A percentile compares a stretch with the other conserved stretches of the same genome.
These are phyloP conservation scores for Ambrosiella cleistominuta DNA, from an alignment of 2,329 filamentous ascomycete genomes.

Conservation along the genomic window DNA sequence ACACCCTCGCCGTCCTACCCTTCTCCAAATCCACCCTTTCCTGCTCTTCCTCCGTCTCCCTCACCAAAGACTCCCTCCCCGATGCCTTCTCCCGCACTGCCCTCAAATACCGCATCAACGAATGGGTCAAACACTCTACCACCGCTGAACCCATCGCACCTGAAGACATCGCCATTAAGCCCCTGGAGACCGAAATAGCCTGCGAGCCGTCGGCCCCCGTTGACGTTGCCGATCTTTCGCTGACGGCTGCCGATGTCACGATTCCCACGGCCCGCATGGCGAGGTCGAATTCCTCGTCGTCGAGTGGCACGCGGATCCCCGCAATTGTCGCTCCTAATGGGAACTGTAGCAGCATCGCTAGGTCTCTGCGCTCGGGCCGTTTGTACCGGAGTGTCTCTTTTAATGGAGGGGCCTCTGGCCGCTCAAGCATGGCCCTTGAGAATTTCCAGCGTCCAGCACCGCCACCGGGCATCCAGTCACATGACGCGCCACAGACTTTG, in stretches of 20 bases:
- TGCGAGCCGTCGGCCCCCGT: conserved; percentile 20
- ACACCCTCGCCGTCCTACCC: conserved; percentile 16
- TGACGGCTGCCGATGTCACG: conserved; percentile 35
- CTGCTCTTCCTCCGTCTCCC: conserved; percentile 26
- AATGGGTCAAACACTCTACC: conserved; percentile 85
- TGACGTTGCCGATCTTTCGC: conserved; percentile 44
- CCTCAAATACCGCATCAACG: conserved; percentile 73
- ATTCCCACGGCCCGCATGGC: conserved; percentile 10
- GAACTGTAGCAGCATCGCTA: background rate
- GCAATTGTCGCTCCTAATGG: background rate
- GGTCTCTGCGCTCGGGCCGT: background rate
- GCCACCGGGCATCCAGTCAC: conserved; percentile 30
- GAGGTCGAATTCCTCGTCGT: conserved; percentile 23
- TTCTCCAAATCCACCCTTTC: conserved; percentile 26
- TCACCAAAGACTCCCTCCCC: conserved; percentile 48
- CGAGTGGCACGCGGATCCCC: conserved; percentile 9
- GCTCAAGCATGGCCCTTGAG: background rate
- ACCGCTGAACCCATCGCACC: conserved; percentile 54
- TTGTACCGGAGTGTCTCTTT: background rate
- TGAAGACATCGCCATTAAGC: conserved; percentile 38
- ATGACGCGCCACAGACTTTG: conserved; percentile 35
- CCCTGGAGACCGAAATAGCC: conserved; percentile 20
- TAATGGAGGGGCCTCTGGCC: background rate
- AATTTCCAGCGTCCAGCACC: conserved; percentile 4
- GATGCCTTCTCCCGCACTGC: conserved; percentile 59